Evolutionary conservation across 140 eudicot species (phyloP).

Genomic region (Bidens hawaiensis): DNA sequence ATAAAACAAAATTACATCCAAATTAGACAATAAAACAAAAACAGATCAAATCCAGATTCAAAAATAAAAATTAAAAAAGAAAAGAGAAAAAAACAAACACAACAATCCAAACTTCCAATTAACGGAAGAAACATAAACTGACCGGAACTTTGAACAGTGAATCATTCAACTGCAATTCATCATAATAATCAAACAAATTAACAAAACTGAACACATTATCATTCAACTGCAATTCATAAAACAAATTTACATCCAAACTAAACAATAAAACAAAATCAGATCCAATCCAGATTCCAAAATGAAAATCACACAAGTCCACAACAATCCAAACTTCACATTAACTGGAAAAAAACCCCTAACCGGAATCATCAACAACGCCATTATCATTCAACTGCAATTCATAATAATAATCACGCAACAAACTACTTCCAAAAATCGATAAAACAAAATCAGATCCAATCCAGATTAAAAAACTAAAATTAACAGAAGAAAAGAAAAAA

Average conservation of each 20-base stretch:
- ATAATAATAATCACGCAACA: too few species aligned
- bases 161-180: slow-evolving; percentile 19
- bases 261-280: slow-evolving; percentile 24
- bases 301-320: too few species aligned
- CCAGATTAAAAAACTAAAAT: too few species aligned
- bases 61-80: too few species aligned
- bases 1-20: not conserved
- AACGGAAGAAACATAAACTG: slow-evolving; percentile 24
- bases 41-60: slow-evolving; percentile 42
- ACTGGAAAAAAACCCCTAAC: too few species aligned
- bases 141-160: slow-evolving; percentile 61
- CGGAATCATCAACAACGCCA: slow-evolving; percentile 54
- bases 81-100: slow-evolving; percentile 16
- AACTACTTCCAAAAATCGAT: too few species aligned
- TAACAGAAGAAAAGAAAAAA: too few species aligned
- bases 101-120: not conserved
- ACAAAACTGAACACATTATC: too few species aligned
- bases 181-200: too few species aligned
- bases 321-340: not conserved
- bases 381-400: slow-evolving; percentile 22
- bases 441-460: too few species aligned
- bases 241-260: slow-evolving; percentile 8
- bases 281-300: slow-evolving; percentile 34
- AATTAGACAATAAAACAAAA: slow-evolving; percentile 5
- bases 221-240: too few species aligned